Conservation (phyloP, 2,329 filamentous ascomycete species). For the Arthroderma uncinatum region DNA sequence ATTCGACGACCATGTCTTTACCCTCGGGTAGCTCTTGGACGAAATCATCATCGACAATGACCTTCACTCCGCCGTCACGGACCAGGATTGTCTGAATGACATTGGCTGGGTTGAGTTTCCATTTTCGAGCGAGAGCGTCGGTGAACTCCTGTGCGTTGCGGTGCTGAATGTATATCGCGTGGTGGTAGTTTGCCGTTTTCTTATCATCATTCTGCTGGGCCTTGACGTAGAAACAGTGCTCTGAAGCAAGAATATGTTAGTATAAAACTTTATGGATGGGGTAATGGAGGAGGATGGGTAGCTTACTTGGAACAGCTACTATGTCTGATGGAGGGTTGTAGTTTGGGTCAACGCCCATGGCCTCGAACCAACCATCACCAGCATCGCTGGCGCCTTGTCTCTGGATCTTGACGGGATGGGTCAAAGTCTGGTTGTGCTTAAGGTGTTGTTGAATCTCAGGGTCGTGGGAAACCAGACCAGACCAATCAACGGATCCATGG, state of each 20-base stretch:
- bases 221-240: constrained; percentile 80
- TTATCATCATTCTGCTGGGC: constrained; percentile 38
- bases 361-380: constrained; percentile 77
- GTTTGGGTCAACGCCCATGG: constrained; percentile 72
- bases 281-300: background rate
- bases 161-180: constrained; percentile 73
- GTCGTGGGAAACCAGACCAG: constrained; percentile 18
- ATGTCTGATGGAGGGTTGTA: constrained; percentile 72
- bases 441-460: background rate
- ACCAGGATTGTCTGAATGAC: constrained; percentile 62
- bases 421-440: constrained; percentile 17
- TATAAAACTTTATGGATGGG: background rate
- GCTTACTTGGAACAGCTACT: constrained; percentile 53
- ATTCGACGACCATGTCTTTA: constrained; percentile 71
- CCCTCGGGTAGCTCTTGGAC: constrained; percentile 75
- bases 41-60: constrained; percentile 85
- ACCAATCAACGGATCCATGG: constrained; percentile 20
- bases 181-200: constrained; percentile 52
- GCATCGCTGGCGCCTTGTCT: constrained; percentile 23
- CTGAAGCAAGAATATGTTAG: constrained; percentile 27
- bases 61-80: constrained; percentile 62
- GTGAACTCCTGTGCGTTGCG: constrained; percentile 66
- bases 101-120: constrained; percentile 60
- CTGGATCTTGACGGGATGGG: constrained; percentile 25
- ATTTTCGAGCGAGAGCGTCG: constrained; percentile 63